A percentile compares a stretch with the other conserved stretches of the same genome.
Evolutionary conservation across 805 yeast genomes (phyloP).

Genomic region (Yamadazyma sp.): DNA sequence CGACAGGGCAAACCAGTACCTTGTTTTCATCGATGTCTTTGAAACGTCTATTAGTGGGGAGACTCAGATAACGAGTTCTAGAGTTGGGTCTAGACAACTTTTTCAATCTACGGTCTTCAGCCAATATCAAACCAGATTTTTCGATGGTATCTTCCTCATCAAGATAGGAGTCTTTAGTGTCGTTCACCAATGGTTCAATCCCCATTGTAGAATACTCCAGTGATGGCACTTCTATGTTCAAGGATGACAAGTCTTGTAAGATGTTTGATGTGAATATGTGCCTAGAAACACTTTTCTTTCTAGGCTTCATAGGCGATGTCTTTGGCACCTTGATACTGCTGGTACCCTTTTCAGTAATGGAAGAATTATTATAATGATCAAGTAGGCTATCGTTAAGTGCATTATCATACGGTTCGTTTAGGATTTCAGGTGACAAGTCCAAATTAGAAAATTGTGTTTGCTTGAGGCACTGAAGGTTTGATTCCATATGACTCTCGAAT

Average conservation of each 20-base stretch:
- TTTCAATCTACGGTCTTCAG: background rate
- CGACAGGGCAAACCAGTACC: too few relatives aligned
- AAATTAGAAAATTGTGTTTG: background rate
- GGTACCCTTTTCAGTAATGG: too few relatives aligned
- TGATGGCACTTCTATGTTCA: slow-evolving; percentile 2
- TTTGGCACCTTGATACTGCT: background rate
- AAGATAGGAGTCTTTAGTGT: background rate
- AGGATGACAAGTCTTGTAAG: slow-evolving; percentile 8
- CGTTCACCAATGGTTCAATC: slow-evolving; percentile 1
- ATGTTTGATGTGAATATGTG: slow-evolving; percentile 7
- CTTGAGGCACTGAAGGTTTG: background rate
- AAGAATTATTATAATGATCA: slow-evolving; percentile 6
- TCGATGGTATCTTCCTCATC: background rate
- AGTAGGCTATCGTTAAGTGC: slow-evolving; percentile 7
- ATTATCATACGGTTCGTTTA: background rate
- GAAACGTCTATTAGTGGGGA: too few relatives aligned
- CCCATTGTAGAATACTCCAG: background rate
- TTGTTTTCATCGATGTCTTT: too few relatives aligned
- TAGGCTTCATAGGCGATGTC: background rate
- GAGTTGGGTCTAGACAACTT: slow-evolving; percentile 2
- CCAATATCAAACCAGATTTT: background rate
- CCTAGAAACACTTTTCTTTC: background rate
- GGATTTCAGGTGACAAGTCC: background rate
- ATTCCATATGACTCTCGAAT: slow-evolving; percentile 3
- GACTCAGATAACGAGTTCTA: background rate